Evolutionary conservation across 495 filamentous ascomycete species (phyloP), one percentile per base, ranked within the genome.

Genomic region (Astrothelium macrocarpum): DNA sequence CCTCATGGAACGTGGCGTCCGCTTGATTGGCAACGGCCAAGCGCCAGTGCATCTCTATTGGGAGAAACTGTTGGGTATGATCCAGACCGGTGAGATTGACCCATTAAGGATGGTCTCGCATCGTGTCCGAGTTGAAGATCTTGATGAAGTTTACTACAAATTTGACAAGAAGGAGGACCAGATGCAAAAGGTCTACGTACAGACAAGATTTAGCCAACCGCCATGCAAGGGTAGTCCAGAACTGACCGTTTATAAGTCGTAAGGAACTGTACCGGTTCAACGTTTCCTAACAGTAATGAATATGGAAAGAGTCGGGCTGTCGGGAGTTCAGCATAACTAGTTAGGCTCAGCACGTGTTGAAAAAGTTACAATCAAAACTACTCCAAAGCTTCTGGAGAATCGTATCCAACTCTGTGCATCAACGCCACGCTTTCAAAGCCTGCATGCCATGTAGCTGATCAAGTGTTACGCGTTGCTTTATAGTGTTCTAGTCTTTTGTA

Each of bases 41-140:
- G 87, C 89, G 0, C 90, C 89, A 0, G 90, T 95, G 4, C 89
- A 92, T 49, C 82, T 83, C 62, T 94, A 95, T 75, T 95, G 89
- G 90, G 77, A 88, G 26, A 78, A 89, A 0, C 75, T 95, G 28
- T 78, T 93, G 61, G 72, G 81, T 59, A 84, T 84, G 80, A 87
- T 95, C 61, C 79, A 84, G 70, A 73, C 73, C 2, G 83, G 84
- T n/a, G 78, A 87, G 62, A 85, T 95, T 53, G 84, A 96, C 61
- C 90, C 90, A 0, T 73, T 86, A 2, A 84, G 87, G 70, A 95
- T 95, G 85, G 73, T 96, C 12, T 85, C 83, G 25, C 91, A 95
- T 70, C 84, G 90, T 0, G 78, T 90, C n/a, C 74, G 79, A 1
- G 68, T 95, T 0, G 87, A 93, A 61, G 90, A 95, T 61, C 75